phyloP scores from a whole-genome alignment of 2,329 filamentous ascomycete species.

The Fusarium sp. region DNA sequence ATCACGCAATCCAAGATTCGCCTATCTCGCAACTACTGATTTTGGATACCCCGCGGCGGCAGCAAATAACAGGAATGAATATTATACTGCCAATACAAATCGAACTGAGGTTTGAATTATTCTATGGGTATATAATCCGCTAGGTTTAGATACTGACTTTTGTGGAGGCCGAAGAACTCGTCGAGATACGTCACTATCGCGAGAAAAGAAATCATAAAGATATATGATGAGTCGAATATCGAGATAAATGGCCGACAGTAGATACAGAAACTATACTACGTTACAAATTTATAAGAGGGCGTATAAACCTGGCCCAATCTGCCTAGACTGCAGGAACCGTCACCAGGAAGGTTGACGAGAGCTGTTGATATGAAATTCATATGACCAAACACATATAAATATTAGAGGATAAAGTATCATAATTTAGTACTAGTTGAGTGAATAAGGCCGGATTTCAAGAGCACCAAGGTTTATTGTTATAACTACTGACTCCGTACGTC shows the following conservation, averaged over 20 bases:
- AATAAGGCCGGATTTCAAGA: background rate
- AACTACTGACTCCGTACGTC: no score
- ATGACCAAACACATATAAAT: background rate
- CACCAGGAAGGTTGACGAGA: accelerated
- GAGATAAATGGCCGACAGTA: accelerated
- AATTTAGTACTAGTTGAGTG: no score
- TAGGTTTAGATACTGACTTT: accelerated
- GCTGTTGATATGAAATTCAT: background rate
- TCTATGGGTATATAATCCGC: background rate
- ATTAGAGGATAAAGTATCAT: no score
- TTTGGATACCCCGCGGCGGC: background rate
- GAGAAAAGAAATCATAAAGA: accelerated
- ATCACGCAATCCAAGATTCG: slow-evolving; percentile 40
- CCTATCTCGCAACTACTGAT: slow-evolving; percentile 6
- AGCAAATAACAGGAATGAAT: background rate
- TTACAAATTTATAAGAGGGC: accelerated
- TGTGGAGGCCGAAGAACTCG: accelerated
- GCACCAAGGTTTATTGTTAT: no score
- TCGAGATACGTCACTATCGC: accelerated
- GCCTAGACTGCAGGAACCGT: accelerated
- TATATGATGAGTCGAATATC: accelerated
- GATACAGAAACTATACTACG: accelerated
- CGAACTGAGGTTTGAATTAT: background rate
- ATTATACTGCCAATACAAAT: accelerated
- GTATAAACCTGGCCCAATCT: background rate